These are phyloP conservation scores for Roridomyces roridus DNA, from an alignment of 768 basidiomycete species.

Conservation along the genomic window DNA sequence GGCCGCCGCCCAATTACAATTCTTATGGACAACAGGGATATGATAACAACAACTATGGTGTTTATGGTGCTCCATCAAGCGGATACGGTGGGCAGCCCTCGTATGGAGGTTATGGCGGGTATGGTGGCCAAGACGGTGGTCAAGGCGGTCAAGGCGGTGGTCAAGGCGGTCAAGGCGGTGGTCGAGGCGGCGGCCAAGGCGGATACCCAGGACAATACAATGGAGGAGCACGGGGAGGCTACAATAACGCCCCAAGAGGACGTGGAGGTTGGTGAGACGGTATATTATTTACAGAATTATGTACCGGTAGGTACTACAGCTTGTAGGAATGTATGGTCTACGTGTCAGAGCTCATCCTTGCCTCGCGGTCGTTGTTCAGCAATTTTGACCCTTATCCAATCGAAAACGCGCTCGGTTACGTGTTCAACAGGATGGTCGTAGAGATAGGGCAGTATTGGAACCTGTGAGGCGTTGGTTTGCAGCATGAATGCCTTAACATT, in stretches of 20 bases:
- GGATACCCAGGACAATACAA: neutral
- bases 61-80: slow-evolving; percentile 37
- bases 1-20: slow-evolving; percentile 28
- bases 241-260: slow-evolving; percentile 8
- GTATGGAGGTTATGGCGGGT: slow-evolving; percentile 47
- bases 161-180: too few relatives aligned
- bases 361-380: slow-evolving; percentile 44
- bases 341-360: slow-evolving; percentile 38
- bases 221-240: neutral
- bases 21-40: slow-evolving; percentile 32
- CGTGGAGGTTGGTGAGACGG: slow-evolving; percentile 20
- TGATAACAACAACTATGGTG: slow-evolving; percentile 35
- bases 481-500: neutral
- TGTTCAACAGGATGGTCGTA: slow-evolving; percentile 84
- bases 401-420: slow-evolving; percentile 69
- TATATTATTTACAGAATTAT: too few relatives aligned
- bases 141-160: slow-evolving; percentile 42
- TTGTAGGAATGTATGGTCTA: neutral
- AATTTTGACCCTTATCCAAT: slow-evolving; percentile 68
- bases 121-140: slow-evolving; percentile 34
- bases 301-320: too few relatives aligned
- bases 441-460: slow-evolving; percentile 76
- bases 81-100: slow-evolving; percentile 32
- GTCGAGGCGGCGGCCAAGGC: slow-evolving; percentile 1
- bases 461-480: slow-evolving; percentile 2